phyloP scores from a whole-genome alignment of 2,329 filamentous ascomycete genomes.

The Botryotinia calthae region DNA sequence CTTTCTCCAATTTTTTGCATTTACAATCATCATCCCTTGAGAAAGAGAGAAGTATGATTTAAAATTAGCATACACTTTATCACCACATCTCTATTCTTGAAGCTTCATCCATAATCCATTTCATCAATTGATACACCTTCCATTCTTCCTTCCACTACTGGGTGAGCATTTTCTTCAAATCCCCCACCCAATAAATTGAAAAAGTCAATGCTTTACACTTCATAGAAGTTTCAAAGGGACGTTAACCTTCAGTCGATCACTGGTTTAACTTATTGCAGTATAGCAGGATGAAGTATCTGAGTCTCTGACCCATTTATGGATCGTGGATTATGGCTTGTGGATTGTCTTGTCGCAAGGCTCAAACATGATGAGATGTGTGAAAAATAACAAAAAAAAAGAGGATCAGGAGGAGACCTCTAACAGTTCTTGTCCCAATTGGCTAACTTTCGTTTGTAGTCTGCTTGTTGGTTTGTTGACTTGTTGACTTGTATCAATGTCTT shows the following conservation, averaged over 20 bases:
- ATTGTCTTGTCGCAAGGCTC: constrained; percentile 10
- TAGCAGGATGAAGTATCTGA: background rate
- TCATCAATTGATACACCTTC: background rate
- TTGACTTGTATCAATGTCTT: background rate
- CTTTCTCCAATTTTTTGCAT: background rate
- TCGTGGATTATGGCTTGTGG: background rate
- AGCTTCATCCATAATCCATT: background rate
- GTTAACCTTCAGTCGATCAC: background rate
- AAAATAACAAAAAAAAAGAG: background rate
- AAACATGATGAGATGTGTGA: background rate
- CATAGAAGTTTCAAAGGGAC: constrained; percentile 4
- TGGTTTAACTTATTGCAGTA: background rate
- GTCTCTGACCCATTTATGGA: constrained; percentile 3
- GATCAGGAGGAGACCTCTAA: constrained; percentile 19
- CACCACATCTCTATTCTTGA: background rate
- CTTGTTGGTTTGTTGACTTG: background rate
- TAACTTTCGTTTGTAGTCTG: constrained; percentile 36
- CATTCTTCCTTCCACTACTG: background rate
- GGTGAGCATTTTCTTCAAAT: background rate
- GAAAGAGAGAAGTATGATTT: background rate
- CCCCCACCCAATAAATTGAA: background rate
- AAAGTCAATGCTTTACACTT: background rate
- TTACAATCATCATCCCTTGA: background rate
- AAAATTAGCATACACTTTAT: background rate
- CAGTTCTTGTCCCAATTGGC: constrained; percentile 29